Evolutionary conservation across 371 early-diverging fungal species (phyloP), one percentile per base, ranked within the genome.

Genomic region (Nematocida sp.): DNA sequence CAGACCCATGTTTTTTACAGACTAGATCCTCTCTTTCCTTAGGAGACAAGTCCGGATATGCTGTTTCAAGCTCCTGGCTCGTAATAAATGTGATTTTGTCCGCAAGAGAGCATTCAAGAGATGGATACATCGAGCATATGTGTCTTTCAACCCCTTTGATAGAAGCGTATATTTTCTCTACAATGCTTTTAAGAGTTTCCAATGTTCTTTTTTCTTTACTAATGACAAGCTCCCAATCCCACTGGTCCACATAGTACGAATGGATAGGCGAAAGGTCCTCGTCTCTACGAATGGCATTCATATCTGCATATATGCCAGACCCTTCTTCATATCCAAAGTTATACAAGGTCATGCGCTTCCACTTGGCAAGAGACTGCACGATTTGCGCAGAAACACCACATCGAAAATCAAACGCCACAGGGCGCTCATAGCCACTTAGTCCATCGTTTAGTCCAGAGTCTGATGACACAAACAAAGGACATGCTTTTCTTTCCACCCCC

Each of bases 201-300:
- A 77, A 47, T 42, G 50, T 77, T 57, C 79, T 65, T 2, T 77
- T 65, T 33, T 65, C 45, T 47, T 77, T 38, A 16, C 16, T 66
- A 23, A 79, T 75, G 0, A 56, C 28, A 25, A 18, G 35, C 53
- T 79, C 79, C 79, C 79, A 79, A 50, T 79, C 79, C 79, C 79
- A 79, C 56, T 79, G 79, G 53, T 79, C 79, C 13, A 79, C 79
- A 30, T 61, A 77, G 54, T 61, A 57, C 20, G 77, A 77, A 61
- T 79, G 79, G 28, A 79, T 56, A 20, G 40, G 40, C 16, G 53
- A 47, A 49, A 78, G 38, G 28, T 78, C 75, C 42, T 78, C 78
- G 39, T 78, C 78, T 35, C 33, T 60, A 25, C 78, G 23, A 35
- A 71, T 16, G 11, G 78, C 78, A 61, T 63, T 67, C 78, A 78